Conservation (phyloP, 306 rosid species). For the Dryas alaskensis region DNA sequence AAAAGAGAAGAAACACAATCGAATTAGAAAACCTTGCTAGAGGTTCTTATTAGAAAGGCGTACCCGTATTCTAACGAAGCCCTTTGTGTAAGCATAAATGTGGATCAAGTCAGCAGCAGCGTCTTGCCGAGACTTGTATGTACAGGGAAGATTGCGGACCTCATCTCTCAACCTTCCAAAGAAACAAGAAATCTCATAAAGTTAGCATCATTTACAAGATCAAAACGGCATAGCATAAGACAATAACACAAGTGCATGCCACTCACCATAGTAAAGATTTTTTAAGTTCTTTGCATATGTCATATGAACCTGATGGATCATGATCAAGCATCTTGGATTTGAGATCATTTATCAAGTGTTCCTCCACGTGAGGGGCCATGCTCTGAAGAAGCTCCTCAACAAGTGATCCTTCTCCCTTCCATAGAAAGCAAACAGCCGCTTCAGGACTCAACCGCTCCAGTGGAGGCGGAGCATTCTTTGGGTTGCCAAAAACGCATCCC, state of each 20-base stretch:
- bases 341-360: slow-evolving; percentile 60
- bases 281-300: slow-evolving; percentile 69
- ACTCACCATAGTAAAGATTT: slow-evolving; percentile 74
- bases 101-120: slow-evolving; percentile 99
- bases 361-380: slow-evolving; percentile 67
- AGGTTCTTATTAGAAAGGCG: slow-evolving; percentile 17
- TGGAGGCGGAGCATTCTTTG: slow-evolving; percentile 92
- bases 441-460: slow-evolving; percentile 84
- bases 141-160: slow-evolving; percentile 80
- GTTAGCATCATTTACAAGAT: slow-evolving; percentile 12
- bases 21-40: neutral
- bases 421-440: slow-evolving; percentile 63
- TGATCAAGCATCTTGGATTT: slow-evolving; percentile 59
- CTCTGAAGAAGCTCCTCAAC: slow-evolving; percentile 87
- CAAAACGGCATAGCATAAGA: neutral
- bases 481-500: slow-evolving; percentile 89
- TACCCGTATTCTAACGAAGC: slow-evolving; percentile 91
- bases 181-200: slow-evolving; percentile 15
- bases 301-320: slow-evolving; percentile 64
- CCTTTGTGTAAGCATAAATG: slow-evolving; percentile 80
- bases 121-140: slow-evolving; percentile 94
- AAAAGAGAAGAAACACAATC: neutral
- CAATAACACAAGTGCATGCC: slow-evolving; percentile 14
- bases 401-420: slow-evolving; percentile 96
- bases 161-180: slow-evolving; percentile 90